Percentiles rank a stretch among this genome's conserved stretches.
These are phyloP conservation scores for Brassica hybrid DNA, from an alignment of 441 rosid species.

Conservation along the genomic window DNA sequence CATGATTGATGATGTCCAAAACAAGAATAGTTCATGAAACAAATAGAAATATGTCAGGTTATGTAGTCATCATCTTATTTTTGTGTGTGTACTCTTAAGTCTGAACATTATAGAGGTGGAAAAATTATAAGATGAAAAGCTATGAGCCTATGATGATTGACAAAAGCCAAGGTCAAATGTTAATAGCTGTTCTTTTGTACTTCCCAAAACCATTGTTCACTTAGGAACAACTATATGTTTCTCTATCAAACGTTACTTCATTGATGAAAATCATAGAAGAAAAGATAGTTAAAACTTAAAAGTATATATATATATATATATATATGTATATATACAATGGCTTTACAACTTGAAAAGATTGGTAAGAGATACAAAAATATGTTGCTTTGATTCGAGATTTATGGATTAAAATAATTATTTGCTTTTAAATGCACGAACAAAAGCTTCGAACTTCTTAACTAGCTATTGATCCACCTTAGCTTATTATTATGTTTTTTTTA, in stretches of 20 bases:
- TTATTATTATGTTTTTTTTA: no score
- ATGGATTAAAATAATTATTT: not conserved
- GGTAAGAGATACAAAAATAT: not conserved
- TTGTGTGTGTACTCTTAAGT: not conserved
- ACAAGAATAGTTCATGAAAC: slow-evolving; percentile 95
- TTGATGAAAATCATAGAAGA: not conserved
- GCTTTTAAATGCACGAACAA: not conserved
- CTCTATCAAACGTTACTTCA: not conserved
- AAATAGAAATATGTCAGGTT: slow-evolving; percentile 98
- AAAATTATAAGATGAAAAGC: not conserved
- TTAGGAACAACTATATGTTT: no score
- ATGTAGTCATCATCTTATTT: slow-evolving; percentile 13
- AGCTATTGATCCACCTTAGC: not conserved
- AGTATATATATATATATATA: no score
- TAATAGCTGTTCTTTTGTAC: no score
- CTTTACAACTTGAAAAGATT: not conserved
- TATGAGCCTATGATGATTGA: not conserved
- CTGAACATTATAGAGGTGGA: not conserved
- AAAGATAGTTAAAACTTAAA: no score
- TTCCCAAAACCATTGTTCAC: no score
- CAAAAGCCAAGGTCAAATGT: not conserved
- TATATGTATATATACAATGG: not conserved
- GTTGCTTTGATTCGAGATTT: not conserved
- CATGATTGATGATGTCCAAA: slow-evolving; percentile 98
- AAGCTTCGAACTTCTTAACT: not conserved